phyloP scores from a whole-genome alignment of 2,329 filamentous ascomycete genomes.

The Fusarium tricinctum region DNA sequence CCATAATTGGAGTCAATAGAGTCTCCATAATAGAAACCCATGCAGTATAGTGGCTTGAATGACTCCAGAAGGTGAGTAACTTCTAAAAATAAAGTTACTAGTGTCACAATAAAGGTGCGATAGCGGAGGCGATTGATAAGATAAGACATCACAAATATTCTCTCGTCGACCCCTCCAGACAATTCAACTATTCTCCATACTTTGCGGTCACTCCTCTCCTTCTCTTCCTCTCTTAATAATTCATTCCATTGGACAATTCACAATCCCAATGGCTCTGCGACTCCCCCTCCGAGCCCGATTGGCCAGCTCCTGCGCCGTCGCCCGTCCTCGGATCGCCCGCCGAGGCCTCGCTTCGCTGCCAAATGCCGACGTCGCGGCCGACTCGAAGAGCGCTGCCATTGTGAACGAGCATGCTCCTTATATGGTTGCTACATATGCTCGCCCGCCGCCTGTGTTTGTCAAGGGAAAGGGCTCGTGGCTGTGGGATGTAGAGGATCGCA shows the following conservation, averaged over 20 bases:
- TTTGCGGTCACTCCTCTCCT: neutral
- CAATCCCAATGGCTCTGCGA: conserved; percentile 58
- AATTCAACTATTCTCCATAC: conserved; percentile 5
- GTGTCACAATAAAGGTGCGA: conserved; percentile 40
- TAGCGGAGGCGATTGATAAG: conserved; percentile 53
- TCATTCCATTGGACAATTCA: neutral
- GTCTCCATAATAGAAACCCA: conserved; percentile 12
- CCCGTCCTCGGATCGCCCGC: conserved; percentile 48
- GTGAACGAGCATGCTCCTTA: conserved; percentile 83
- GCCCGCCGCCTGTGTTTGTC: conserved; percentile 90
- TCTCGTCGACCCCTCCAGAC: conserved; percentile 26
- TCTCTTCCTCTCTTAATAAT: neutral
- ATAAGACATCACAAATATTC: conserved; percentile 46
- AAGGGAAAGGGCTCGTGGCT: conserved; percentile 89
- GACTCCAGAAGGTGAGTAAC: conserved; percentile 22
- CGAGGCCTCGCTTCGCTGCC: conserved; percentile 59
- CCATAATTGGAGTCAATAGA: conserved; percentile 17
- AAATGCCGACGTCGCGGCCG: conserved; percentile 79
- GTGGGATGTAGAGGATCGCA: conserved; percentile 89
- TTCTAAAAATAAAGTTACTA: conserved; percentile 18
- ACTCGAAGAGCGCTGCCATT: conserved; percentile 81
- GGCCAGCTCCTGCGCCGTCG: conserved; percentile 46
- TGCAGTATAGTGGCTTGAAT: conserved; percentile 7
- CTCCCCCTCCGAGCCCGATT: conserved; percentile 57
- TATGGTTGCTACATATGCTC: conserved; percentile 96